phyloP scores from a whole-genome alignment of 1,284 basidiomycete genomes.

The Moniliella sp. region DNA sequence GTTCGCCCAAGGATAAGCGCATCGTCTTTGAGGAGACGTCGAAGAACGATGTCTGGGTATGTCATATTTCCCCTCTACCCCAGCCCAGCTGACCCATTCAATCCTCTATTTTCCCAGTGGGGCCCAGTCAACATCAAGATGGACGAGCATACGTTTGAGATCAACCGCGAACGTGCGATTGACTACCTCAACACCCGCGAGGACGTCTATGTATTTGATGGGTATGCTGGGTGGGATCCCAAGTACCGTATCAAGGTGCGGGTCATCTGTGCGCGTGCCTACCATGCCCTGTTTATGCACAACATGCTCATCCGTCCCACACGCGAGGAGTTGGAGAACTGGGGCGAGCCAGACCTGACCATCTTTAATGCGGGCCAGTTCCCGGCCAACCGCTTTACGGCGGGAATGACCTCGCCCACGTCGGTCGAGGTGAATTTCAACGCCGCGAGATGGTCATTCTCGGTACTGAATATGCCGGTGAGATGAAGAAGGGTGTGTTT shows the following conservation, averaged over 20 bases:
- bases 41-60: slow-evolving; percentile 78
- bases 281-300: slow-evolving; percentile 94
- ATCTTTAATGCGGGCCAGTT: slow-evolving; percentile 99
- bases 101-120: too few relatives aligned
- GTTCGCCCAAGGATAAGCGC: slow-evolving; percentile 96
- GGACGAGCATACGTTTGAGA: slow-evolving; percentile 93
- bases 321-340: slow-evolving; percentile 72
- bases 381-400: slow-evolving; percentile 98
- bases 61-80: too few relatives aligned
- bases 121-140: slow-evolving; percentile 98
- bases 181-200: slow-evolving; percentile 92
- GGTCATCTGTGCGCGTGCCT: slow-evolving; percentile 90
- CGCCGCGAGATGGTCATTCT: slow-evolving; percentile 99
- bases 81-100: too few relatives aligned
- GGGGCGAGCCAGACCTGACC: slow-evolving; percentile 96
- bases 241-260: slow-evolving; percentile 99
- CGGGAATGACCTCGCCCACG: slow-evolving; percentile 96
- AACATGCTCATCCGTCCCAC: slow-evolving; percentile 93
- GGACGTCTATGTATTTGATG: slow-evolving; percentile 96
- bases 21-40: slow-evolving; percentile 93
- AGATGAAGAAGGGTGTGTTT: slow-evolving; percentile 99
- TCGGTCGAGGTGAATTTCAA: slow-evolving; percentile 99
- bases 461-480: slow-evolving; percentile 95
- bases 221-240: slow-evolving; percentile 91
- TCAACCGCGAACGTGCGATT: slow-evolving; percentile 97